Conservation (phyloP, 225 moss, liverwort and hornwort species). For the Physcomitrium patens region DNA sequence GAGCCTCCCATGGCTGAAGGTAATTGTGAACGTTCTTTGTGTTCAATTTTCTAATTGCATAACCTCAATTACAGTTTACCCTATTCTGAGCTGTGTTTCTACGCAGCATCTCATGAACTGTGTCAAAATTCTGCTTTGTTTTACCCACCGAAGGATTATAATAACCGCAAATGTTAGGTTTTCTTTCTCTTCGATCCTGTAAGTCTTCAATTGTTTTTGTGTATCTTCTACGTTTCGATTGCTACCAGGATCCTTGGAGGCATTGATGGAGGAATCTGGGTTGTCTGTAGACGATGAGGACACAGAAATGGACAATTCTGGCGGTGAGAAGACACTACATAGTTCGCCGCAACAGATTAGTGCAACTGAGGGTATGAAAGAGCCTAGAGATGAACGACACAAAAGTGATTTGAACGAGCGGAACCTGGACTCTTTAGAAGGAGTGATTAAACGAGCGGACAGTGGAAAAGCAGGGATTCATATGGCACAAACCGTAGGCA, state of each 20-base stretch:
- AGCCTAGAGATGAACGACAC: conserved; percentile 31
- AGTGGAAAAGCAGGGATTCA: conserved; percentile 71
- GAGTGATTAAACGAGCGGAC: conserved; percentile 61
- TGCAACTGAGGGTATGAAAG: conserved; percentile 44
- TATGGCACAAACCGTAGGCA: conserved; percentile 77
- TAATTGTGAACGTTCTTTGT: not conserved
- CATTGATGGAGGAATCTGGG: not conserved
- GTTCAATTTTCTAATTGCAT: not conserved
- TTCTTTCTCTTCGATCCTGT: too few species aligned
- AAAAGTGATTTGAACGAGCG: conserved; percentile 29
- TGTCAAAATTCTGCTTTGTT: not conserved
- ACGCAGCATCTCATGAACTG: not conserved
- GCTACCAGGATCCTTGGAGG: not conserved
- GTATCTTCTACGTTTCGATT: too few species aligned
- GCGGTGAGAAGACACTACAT: conserved; percentile 28
- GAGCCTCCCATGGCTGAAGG: conserved; percentile 45
- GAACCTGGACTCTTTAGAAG: conserved; percentile 48
- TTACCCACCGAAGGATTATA: not conserved
- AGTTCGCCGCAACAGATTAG: conserved; percentile 25
- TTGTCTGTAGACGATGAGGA: conserved; percentile 50
- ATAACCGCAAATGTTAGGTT: too few species aligned
- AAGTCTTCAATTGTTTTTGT: too few species aligned
- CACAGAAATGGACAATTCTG: conserved; percentile 42
- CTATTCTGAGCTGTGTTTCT: not conserved
- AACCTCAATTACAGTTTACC: not conserved